These are phyloP conservation scores for Sanghuangporus weigelae DNA, from an alignment of 1,284 basidiomycete genomes.

Conservation along the genomic window DNA sequence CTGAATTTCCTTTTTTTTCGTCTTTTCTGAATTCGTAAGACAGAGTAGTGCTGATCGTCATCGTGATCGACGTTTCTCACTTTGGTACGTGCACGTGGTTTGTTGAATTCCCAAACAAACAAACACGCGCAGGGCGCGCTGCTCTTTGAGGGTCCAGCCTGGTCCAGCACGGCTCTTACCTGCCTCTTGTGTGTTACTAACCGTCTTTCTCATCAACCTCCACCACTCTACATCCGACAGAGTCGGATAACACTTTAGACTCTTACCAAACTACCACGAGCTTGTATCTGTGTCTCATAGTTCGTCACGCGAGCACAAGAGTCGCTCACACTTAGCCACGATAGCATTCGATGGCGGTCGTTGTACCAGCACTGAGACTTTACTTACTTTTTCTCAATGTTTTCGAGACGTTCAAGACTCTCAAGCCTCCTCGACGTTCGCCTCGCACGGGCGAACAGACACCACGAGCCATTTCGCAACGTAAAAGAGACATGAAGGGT, in stretches of 20 bases:
- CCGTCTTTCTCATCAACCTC: not conserved
- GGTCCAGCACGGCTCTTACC: not conserved
- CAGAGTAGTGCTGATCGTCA: not conserved
- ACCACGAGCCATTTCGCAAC: conserved; percentile 57
- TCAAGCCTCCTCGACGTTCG: conserved; percentile 60
- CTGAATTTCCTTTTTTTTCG: not conserved
- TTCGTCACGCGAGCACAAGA: not conserved
- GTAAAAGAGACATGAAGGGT: conserved; percentile 80
- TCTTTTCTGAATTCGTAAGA: not conserved
- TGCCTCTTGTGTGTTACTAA: not conserved
- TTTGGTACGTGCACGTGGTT: not conserved
- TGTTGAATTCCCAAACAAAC: not conserved
- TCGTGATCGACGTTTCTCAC: not conserved
- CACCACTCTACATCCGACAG: not conserved
- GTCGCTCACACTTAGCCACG: not conserved
- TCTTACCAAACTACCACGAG: not conserved
- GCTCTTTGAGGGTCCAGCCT: not conserved
- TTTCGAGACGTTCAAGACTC: conserved; percentile 77
- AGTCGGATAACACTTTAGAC: not conserved
- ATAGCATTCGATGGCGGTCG: conserved; percentile 49
- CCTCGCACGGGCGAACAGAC: conserved; percentile 57
- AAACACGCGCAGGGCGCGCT: conserved; percentile 5
- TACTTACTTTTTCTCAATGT: conserved; percentile 71
- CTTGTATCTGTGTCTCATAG: not conserved
- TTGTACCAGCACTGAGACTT: conserved; percentile 62